Conservation (phyloP, 129 eudicot species). For the Helianthus tuberosus region DNA sequence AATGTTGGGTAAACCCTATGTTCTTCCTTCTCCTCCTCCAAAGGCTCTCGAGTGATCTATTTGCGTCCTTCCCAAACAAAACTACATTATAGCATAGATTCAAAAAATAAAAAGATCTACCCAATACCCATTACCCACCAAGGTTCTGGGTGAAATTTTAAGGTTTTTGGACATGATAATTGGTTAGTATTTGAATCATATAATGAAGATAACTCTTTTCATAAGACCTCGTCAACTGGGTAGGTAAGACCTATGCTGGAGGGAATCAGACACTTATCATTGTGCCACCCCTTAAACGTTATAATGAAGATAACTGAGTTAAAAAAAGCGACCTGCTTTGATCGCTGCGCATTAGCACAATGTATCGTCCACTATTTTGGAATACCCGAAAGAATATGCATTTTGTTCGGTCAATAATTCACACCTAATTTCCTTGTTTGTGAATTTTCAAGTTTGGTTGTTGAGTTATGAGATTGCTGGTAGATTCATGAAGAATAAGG, state of each 20-base stretch:
- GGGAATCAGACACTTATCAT: too few relatives aligned
- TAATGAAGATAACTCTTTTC: not conserved
- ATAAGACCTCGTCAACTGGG: not conserved
- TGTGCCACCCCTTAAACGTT: not conserved
- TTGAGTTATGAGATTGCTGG: constrained; percentile 44
- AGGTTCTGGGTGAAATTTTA: constrained; percentile 53
- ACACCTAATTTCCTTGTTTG: constrained; percentile 61
- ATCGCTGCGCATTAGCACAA: constrained; percentile 84
- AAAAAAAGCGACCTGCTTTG: constrained; percentile 60
- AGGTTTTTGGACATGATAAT: constrained; percentile 13
- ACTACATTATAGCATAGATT: not conserved
- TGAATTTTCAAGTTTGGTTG: constrained; percentile 5
- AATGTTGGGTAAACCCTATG: constrained; percentile 74
- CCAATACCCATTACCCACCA: constrained; percentile 35
- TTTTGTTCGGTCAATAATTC: constrained; percentile 71
- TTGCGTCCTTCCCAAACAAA: constrained; percentile 34
- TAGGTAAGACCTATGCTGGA: too few relatives aligned
- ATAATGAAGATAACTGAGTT: not conserved
- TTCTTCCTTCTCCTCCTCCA: constrained; percentile 63
- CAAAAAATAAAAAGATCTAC: not conserved
- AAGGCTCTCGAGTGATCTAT: constrained; percentile 73
- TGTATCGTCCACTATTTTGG: constrained; percentile 7
- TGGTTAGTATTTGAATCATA: not conserved
- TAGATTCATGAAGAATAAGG: too few relatives aligned
- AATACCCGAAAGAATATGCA: constrained; percentile 55